Evolutionary conservation across 176 grass and related monocot genomes (phyloP).

Genomic region (Pontederia paniculata): DNA sequence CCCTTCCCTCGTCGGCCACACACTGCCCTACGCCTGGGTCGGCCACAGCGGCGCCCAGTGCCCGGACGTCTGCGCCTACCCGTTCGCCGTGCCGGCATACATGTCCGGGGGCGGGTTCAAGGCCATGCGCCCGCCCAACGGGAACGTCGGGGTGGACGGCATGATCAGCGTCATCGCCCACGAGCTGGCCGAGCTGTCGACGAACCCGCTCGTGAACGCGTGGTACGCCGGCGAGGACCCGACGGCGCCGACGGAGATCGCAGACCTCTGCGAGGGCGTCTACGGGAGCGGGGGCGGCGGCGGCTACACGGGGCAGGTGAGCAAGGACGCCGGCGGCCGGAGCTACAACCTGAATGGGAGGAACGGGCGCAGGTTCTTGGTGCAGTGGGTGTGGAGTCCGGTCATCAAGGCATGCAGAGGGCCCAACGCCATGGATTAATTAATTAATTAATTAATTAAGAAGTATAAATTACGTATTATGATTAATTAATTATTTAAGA

Average conservation of each 20-base stretch:
- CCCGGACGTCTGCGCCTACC: conserved; percentile 88
- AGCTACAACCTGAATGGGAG: conserved; percentile 71
- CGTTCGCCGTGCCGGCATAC: conserved; percentile 77
- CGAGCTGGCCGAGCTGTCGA: conserved; percentile 83
- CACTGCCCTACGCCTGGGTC: conserved; percentile 85
- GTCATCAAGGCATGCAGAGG: conserved; percentile 72
- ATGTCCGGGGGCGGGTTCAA: conserved; percentile 21
- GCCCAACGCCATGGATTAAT: conserved; percentile 75
- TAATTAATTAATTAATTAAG: not conserved
- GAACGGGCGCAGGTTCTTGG: conserved; percentile 53
- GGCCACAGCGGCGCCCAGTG: conserved; percentile 71
- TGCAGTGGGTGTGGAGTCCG: conserved; percentile 98
- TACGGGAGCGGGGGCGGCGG: conserved; percentile 86
- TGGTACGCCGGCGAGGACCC: conserved; percentile 90
- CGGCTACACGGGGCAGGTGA: conserved; percentile 64
- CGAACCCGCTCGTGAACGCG: conserved; percentile 81
- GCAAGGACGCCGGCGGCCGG: conserved; percentile 49
- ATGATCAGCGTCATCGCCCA: conserved; percentile 97
- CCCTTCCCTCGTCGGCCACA: conserved; percentile 82
- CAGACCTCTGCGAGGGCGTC: conserved; percentile 85
- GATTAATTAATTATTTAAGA: too few species aligned
- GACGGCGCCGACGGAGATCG: conserved; percentile 81
- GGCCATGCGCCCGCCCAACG: conserved; percentile 61
- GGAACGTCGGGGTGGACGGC: conserved; percentile 62
- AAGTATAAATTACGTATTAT: too few species aligned